Conservation (phyloP, 2,329 filamentous ascomycete genomes). For the Penicillium freii region DNA sequence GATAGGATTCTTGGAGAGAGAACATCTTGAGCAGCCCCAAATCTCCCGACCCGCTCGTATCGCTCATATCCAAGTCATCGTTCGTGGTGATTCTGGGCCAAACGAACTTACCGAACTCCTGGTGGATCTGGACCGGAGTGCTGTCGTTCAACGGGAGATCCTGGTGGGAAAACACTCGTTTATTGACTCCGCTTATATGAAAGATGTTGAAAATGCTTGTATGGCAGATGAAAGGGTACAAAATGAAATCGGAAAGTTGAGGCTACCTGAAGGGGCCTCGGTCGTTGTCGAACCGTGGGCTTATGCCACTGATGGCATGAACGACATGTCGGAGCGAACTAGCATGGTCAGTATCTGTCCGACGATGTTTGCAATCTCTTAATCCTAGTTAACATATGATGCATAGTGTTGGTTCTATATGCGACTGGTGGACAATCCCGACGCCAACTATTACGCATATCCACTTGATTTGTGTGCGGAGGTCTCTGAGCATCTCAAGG, state of each 20-base stretch:
- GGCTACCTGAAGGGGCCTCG: conserved; percentile 46
- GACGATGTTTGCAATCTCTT: not conserved
- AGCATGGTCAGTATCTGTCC: conserved; percentile 45
- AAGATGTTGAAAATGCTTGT: conserved; percentile 49
- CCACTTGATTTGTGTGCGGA: conserved; percentile 56
- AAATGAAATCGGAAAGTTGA: conserved; percentile 37
- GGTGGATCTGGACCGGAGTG: conserved; percentile 21
- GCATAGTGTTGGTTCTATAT: conserved; percentile 31
- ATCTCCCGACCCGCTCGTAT: conserved; percentile 33
- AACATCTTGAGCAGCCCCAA: conserved; percentile 34
- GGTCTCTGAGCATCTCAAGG: conserved; percentile 50
- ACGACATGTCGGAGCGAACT: conserved; percentile 47
- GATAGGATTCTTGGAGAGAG: conserved; percentile 46
- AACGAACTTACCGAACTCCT: conserved; percentile 24
- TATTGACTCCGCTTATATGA: conserved; percentile 47
- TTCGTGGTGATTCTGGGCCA: conserved; percentile 1
- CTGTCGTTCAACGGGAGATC: conserved; percentile 16
- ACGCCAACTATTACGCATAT: conserved; percentile 59
- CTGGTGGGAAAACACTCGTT: conserved; percentile 29
- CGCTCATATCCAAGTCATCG: conserved; percentile 42
- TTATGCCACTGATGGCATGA: conserved; percentile 52
- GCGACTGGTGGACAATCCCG: conserved; percentile 41
- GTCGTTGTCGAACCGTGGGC: conserved; percentile 57
- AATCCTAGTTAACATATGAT: not conserved
- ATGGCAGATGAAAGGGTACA: conserved; percentile 46